These are phyloP conservation scores for Lentinula lateritia DNA, from an alignment of 768 basidiomycete species.

Conservation along the genomic window DNA sequence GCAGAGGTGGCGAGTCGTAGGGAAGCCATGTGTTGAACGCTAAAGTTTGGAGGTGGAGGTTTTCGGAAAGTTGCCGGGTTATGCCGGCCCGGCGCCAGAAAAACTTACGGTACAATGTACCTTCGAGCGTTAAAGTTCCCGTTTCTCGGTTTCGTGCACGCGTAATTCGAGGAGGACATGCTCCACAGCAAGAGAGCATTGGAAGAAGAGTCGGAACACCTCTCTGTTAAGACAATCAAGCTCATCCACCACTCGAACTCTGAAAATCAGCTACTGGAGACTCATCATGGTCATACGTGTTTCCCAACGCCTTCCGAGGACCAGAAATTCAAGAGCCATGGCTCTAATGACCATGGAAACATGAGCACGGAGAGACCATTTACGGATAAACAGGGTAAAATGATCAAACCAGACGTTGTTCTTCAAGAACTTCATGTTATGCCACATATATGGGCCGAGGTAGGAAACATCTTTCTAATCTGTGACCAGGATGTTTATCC, in stretches of 20 bases:
- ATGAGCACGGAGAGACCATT: too few species aligned
- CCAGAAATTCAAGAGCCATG: neutral
- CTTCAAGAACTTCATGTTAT: constrained; percentile 18
- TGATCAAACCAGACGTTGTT: neutral
- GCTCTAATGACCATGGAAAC: neutral
- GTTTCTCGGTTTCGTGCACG: neutral
- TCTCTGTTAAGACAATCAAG: neutral
- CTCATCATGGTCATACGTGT: neutral
- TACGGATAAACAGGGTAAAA: neutral
- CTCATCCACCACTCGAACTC: neutral
- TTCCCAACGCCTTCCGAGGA: neutral
- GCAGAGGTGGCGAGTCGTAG: constrained; percentile 65
- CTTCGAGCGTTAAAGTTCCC: neutral
- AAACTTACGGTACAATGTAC: too few species aligned
- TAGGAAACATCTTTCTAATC: constrained; percentile 12
- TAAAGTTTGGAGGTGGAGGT: constrained; percentile 14
- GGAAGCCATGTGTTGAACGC: constrained; percentile 52
- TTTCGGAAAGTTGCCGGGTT: neutral
- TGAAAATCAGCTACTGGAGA: neutral
- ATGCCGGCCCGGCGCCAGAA: neutral
- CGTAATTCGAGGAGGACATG: neutral
- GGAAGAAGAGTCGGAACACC: neutral
- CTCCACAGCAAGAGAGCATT: neutral
- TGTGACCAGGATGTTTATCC: neutral
- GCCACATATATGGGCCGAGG: constrained; percentile 42